Evolutionary conservation across 805 yeast genomes (phyloP), one percentile per base, ranked within the genome.

Genomic region (Ogataea dorogensis): DNA sequence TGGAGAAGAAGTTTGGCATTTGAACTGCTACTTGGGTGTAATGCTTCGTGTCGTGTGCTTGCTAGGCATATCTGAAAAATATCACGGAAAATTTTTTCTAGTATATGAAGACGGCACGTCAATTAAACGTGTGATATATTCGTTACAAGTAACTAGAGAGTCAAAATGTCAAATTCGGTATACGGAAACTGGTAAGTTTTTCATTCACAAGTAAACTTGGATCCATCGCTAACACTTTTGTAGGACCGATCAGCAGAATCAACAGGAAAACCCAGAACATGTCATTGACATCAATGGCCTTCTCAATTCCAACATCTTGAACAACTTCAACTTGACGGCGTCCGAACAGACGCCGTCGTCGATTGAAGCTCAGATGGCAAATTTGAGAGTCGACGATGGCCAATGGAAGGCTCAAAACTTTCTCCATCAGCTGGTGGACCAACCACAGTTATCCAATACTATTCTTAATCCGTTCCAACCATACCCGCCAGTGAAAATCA

Each of bases 1-100:
- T 87, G 71, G 93, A 84, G 61, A 73, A 65, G 54, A 71, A 68
- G 38, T 63, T 81, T 64, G 79, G 79, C 30, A 66, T 76, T 38
- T 72, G 59, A 41, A 34, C 17, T 13, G n/a, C 13, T 19, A 13
- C 21, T 19, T 19, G 11, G 24, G 7, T n/a, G 19, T 15, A 9
- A 15, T 13, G 21, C 28, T 10, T 24, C 33, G 23, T 23, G 42
- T 33, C 42, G 42, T 36, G 42, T 38, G 44, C 35, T 22, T 24
- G 31, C 37, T 17, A 29, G 31, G 29, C 30, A 11, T n/a, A 16
- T 13, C 11, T 13, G 26, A 30, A 36, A 31, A 31, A 31, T 21
- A 25, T 31, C 31, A n/a, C 31, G 29, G 39, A 29, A 35, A 35
- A 35, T 19, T 35, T 35, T 35, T 35, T 35, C 39, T 28, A 35